Base-by-base conservation (phyloP, 75 land plant species). In the Selaginella tamariscina region DNA sequence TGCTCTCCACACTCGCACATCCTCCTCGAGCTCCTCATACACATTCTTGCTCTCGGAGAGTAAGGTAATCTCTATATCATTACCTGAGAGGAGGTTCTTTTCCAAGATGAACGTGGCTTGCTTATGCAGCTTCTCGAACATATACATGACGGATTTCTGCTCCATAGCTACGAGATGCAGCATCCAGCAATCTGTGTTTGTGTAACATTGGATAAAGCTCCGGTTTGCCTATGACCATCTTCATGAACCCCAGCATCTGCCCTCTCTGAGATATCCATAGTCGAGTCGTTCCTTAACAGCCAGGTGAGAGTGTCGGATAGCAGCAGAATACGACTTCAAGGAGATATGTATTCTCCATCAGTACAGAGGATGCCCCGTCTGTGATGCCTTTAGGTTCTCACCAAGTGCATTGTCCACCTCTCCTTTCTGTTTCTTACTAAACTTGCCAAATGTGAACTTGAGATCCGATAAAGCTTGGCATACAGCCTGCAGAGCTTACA, bases 271-370 rank as follows among this genome's bases (percentile, higher is more conserved):
- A 74, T 69, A 55, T 74, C 80, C 11, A 69, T 55, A 64, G 70
- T 68, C 27, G 80, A 78, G 60, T 78, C 80, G 70, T 70, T 78
- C n/a, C 59, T 57, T 22, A 71, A 76, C 27, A 74, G 30, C 32
- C 65, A 76, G 28, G 13, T 30, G 23, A 78, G 54, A 49, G 20
- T 11, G 18, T 20, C 20, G 54, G 20, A 49, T 49, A 11, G 18
- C 11, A 49, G 20, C 54, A 49, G 20, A 49, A 11, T 49, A 49
- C 18, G 20, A 49, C 54, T 49, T n/a, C n/a, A n/a, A n/a, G n/a
- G n/a, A n/a, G n/a, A n/a, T n/a, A n/a, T n/a, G n/a, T n/a, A n/a
- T n/a, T n/a, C n/a, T n/a, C n/a, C n/a, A n/a, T n/a, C n/a, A n/a
- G n/a, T n/a, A n/a, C n/a, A n/a, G n/a, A n/a, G n/a, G n/a, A n/a